These are phyloP conservation scores for Suillus ampliporus DNA, from an alignment of 768 basidiomycete species.

Conservation along the genomic window DNA sequence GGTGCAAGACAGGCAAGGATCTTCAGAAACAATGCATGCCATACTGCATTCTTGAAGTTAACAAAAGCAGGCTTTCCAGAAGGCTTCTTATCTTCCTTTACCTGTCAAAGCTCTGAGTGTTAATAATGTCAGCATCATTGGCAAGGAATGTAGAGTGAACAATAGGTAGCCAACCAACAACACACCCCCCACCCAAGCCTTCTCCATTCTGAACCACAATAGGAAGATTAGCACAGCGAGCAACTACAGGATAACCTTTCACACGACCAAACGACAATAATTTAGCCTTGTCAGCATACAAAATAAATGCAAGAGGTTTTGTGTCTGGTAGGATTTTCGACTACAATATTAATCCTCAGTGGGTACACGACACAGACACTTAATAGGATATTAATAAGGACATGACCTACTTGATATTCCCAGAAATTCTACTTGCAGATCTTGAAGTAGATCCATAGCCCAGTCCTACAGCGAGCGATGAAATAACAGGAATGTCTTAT, in stretches of 20 bases:
- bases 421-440: slow-evolving; percentile 17
- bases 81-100: neutral
- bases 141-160: slow-evolving; percentile 8
- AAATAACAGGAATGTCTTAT: neutral
- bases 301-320: slow-evolving; percentile 33
- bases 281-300: slow-evolving; percentile 38
- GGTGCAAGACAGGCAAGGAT: slow-evolving; percentile 30
- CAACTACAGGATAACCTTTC: slow-evolving; percentile 27
- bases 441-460: slow-evolving; percentile 9
- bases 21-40: slow-evolving; percentile 25
- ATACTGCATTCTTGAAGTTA: slow-evolving; percentile 27
- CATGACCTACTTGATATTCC: neutral
- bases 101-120: slow-evolving; percentile 8
- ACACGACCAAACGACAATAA: slow-evolving; percentile 22
- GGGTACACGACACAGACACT: neutral
- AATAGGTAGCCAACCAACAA: slow-evolving; percentile 26
- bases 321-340: neutral
- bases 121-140: neutral
- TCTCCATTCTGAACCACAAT: slow-evolving; percentile 17
- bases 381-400: neutral
- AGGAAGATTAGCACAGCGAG: slow-evolving; percentile 21
- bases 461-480: slow-evolving; percentile 13
- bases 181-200: slow-evolving; percentile 17
- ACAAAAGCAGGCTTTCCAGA: slow-evolving; percentile 14
- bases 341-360: neutral